A percentile compares a stretch with the other conserved stretches of the same genome.
Evolutionary conservation across 148 eudicot genomes (phyloP).

Genomic region (Diospyros kaki): DNA sequence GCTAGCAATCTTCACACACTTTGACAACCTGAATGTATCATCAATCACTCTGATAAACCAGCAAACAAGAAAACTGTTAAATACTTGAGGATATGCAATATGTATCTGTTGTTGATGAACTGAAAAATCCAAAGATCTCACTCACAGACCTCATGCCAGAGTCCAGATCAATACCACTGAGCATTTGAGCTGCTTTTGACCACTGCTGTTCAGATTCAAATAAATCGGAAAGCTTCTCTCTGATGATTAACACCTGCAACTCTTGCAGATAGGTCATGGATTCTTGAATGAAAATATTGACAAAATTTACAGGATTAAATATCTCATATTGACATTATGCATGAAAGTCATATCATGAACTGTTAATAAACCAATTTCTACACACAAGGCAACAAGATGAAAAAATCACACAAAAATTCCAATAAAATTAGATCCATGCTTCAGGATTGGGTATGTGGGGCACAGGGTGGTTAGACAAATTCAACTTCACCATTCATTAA

Average conservation of each 20-base stretch:
- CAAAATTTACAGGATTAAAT: not conserved
- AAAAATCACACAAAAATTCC: not conserved
- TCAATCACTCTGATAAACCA: slow-evolving; percentile 74
- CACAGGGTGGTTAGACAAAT: no score
- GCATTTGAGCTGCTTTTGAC: slow-evolving; percentile 99
- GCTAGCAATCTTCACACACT: slow-evolving; percentile 97
- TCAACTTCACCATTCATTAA: no score
- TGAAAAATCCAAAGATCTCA: slow-evolving; percentile 1
- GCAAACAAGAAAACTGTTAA: not conserved
- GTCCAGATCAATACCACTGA: slow-evolving; percentile 96
- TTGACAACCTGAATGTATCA: slow-evolving; percentile 79
- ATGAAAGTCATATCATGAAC: no score
- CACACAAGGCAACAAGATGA: no score
- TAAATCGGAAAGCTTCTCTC: slow-evolving; percentile 91
- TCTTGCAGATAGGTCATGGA: not conserved
- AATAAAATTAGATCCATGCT: not conserved
- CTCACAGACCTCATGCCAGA: slow-evolving; percentile 81
- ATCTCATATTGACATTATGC: not conserved
- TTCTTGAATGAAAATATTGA: not conserved
- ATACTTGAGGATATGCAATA: not conserved
- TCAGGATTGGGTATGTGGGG: no score
- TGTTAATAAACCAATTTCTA: no score
- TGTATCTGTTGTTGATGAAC: not conserved
- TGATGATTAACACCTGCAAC: slow-evolving; percentile 70
- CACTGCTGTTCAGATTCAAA: slow-evolving; percentile 92